phyloP scores from a whole-genome alignment of 441 rosid genomes.

The Bruguiera hainesii region DNA sequence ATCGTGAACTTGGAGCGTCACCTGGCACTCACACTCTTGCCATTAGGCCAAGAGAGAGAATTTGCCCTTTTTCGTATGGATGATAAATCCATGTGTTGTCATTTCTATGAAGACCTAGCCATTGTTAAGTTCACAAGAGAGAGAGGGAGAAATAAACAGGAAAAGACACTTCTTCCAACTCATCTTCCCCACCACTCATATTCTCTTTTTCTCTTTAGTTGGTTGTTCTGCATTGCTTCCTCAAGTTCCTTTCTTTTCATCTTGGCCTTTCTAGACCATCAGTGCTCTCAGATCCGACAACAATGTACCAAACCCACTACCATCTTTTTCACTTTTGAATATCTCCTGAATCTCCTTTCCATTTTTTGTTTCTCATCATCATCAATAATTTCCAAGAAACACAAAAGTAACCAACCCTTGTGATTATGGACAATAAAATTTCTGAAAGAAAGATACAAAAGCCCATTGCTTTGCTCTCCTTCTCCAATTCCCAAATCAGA shows the following conservation, averaged over 20 bases:
- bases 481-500: background rate
- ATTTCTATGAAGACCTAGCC: background rate
- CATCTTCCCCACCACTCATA: background rate
- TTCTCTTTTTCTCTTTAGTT: background rate
- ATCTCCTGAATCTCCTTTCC: constrained; percentile 28
- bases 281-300: background rate
- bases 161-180: constrained; percentile 15
- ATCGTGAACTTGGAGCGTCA: constrained; percentile 18
- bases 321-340: constrained; percentile 22
- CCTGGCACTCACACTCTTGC: background rate
- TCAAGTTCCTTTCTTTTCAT: background rate
- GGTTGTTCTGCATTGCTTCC: background rate
- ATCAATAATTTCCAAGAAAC: constrained; percentile 21
- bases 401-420: constrained; percentile 9
- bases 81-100: constrained; percentile 1
- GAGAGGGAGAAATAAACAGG: background rate
- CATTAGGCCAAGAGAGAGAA: background rate
- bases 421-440: constrained; percentile 20
- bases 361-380: background rate
- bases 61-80: background rate
- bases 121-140: background rate
- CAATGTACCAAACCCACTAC: constrained; percentile 1
- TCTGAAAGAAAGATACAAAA: constrained; percentile 19
- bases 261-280: background rate
- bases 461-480: background rate